phyloP scores from a whole-genome alignment of 345 rosid genomes.

The Lenwebbia sp. region DNA sequence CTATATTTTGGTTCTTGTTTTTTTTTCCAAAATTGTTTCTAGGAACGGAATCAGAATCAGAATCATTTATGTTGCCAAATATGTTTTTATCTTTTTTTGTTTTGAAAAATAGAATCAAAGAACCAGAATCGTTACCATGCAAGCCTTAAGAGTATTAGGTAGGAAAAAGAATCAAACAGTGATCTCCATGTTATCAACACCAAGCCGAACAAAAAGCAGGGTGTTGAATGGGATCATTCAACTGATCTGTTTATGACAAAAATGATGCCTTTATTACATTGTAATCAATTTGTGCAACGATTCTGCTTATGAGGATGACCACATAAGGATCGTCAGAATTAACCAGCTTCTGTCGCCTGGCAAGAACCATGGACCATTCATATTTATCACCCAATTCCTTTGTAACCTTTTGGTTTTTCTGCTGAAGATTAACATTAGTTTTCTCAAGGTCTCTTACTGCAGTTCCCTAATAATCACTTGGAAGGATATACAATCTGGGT shows the following conservation, averaged over 20 bases:
- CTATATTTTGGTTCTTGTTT: no score
- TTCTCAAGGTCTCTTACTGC: neutral
- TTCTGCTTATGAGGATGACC: neutral
- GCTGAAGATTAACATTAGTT: neutral
- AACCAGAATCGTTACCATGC: no score
- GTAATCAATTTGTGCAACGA: neutral
- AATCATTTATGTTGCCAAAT: no score
- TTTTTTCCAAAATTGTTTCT: no score
- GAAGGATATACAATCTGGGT: neutral
- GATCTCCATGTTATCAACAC: neutral
- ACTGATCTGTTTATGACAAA: neutral
- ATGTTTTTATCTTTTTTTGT: no score
- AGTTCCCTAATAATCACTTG: neutral
- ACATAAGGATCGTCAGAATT: neutral
- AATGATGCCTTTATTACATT: neutral
- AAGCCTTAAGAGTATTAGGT: neutral
- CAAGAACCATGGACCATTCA: neutral
- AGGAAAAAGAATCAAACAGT: neutral
- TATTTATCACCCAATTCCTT: neutral
- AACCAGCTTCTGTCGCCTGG: neutral
- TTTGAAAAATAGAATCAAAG: no score
- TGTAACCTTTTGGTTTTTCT: neutral
- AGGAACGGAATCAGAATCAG: no score
- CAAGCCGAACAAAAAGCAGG: neutral
- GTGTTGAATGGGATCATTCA: neutral